Evolutionary conservation across 495 filamentous ascomycete genomes (phyloP).

Genomic region (Apiosordaria backusii): DNA sequence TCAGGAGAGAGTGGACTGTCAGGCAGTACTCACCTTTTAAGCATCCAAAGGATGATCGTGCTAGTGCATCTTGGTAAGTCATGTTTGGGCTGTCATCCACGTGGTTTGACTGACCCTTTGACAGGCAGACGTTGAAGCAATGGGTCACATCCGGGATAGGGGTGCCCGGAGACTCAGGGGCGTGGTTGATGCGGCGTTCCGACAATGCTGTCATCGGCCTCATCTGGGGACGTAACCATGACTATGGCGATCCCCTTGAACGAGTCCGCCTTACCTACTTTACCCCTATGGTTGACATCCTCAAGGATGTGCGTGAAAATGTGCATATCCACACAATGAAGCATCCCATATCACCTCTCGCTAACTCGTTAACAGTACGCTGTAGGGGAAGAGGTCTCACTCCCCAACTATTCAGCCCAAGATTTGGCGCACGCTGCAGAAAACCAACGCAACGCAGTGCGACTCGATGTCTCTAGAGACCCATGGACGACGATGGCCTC

Average conservation of each 20-base stretch:
- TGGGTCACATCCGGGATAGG: slow-evolving; percentile 21
- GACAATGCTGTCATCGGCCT: slow-evolving; percentile 19
- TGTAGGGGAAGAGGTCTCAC: neutral
- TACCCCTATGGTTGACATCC: slow-evolving; percentile 20
- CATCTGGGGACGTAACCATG: slow-evolving; percentile 21
- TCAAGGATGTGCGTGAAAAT: slow-evolving; percentile 11
- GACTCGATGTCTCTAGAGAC: neutral
- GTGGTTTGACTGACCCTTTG: neutral
- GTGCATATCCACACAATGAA: neutral
- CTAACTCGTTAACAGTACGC: neutral
- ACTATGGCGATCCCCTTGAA: slow-evolving; percentile 8
- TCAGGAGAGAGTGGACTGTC: slow-evolving; percentile 20
- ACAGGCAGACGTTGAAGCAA: slow-evolving; percentile 18
- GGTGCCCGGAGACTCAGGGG: slow-evolving; percentile 20
- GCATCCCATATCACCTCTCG: neutral
- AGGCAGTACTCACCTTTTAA: slow-evolving; percentile 15
- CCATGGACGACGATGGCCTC: slow-evolving; percentile 1
- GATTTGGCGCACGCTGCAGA: neutral
- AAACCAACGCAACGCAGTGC: neutral
- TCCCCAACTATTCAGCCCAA: neutral
- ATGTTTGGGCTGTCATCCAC: neutral
- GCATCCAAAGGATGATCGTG: neutral
- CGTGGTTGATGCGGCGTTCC: slow-evolving; percentile 20
- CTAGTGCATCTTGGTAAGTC: neutral
- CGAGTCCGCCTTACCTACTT: slow-evolving; percentile 17